Conservation (phyloP, 441 rosid species). For the Arabidopsis hybrid region DNA sequence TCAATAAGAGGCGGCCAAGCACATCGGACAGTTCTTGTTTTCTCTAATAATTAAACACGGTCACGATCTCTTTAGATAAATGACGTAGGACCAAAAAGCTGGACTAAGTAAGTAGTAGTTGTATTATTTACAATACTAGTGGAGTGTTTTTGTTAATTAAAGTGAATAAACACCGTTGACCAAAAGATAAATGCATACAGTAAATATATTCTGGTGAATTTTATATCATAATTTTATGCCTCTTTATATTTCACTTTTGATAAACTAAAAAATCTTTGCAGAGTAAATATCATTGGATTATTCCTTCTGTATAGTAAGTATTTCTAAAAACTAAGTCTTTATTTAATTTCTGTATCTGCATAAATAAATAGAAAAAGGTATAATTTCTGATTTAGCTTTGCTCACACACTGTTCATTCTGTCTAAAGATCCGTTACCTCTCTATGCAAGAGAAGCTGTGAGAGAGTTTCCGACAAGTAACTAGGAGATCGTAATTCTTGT, state of each 20-base stretch:
- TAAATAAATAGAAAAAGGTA: constrained; percentile 1
- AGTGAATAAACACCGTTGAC: constrained; percentile 14
- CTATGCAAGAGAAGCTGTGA: constrained; percentile 28
- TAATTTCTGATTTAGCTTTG: not conserved
- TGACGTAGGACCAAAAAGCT: constrained; percentile 1
- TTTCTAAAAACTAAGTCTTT: not conserved
- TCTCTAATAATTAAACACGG: not conserved
- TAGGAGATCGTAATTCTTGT: constrained; percentile 43
- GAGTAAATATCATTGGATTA: not conserved
- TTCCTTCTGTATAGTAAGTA: not conserved
- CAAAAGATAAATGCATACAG: not conserved
- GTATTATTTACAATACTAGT: not conserved
- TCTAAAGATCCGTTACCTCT: constrained; percentile 47
- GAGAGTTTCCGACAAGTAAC: constrained; percentile 44
- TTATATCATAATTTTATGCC: not conserved
- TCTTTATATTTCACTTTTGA: not conserved
- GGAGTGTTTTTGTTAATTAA: not conserved
- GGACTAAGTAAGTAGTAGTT: not conserved
- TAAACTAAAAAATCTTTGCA: not conserved
- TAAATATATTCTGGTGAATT: not conserved
- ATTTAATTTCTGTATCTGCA: not conserved
- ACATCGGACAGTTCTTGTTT: constrained; percentile 15
- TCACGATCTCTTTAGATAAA: not conserved
- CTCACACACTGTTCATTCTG: constrained; percentile 30
- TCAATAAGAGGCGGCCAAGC: constrained; percentile 22